Conservation (phyloP, 371 early-diverging fungal genomes). For the Rhizopus arrhizus region DNA sequence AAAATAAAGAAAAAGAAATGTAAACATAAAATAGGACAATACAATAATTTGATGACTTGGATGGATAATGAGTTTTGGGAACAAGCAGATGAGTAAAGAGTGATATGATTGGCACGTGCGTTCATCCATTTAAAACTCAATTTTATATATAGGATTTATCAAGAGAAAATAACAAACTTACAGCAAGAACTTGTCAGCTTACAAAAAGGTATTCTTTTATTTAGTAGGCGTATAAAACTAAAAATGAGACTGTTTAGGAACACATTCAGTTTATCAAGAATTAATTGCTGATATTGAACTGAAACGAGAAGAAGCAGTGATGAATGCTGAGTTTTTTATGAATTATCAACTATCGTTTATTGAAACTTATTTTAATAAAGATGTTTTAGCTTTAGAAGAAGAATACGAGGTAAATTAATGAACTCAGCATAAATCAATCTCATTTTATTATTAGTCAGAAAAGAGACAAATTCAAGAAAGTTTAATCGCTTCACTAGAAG, state of each 20-base stretch:
- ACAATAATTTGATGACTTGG: slow-evolving; percentile 50
- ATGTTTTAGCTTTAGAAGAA: slow-evolving; percentile 38
- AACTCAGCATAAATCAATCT: background rate
- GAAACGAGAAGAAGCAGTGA: slow-evolving; percentile 38
- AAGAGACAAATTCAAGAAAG: slow-evolving; percentile 23
- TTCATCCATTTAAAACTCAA: background rate
- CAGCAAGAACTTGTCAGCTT: slow-evolving; percentile 29
- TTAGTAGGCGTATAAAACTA: too few relatives aligned
- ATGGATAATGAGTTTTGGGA: slow-evolving; percentile 55
- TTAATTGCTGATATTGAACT: slow-evolving; percentile 44
- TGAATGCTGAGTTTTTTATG: slow-evolving; percentile 36
- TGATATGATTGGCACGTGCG: slow-evolving; percentile 19
- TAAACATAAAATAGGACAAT: slow-evolving; percentile 21
- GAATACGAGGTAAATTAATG: slow-evolving; percentile 38
- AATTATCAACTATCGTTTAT: slow-evolving; percentile 39
- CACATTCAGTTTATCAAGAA: slow-evolving; percentile 47
- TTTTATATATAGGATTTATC: slow-evolving; percentile 20
- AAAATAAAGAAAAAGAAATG: background rate
- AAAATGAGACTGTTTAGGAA: slow-evolving; percentile 22
- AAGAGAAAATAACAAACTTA: slow-evolving; percentile 21
- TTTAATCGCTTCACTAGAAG: slow-evolving; percentile 41
- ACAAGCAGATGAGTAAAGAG: slow-evolving; percentile 43
- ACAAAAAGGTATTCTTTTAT: slow-evolving; percentile 19
- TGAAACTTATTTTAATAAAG: slow-evolving; percentile 35
- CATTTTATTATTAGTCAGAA: slow-evolving; percentile 4